These are phyloP conservation scores for Trichoderma endophyticum DNA, from an alignment of 2,329 filamentous ascomycete genomes.

Conservation along the genomic window DNA sequence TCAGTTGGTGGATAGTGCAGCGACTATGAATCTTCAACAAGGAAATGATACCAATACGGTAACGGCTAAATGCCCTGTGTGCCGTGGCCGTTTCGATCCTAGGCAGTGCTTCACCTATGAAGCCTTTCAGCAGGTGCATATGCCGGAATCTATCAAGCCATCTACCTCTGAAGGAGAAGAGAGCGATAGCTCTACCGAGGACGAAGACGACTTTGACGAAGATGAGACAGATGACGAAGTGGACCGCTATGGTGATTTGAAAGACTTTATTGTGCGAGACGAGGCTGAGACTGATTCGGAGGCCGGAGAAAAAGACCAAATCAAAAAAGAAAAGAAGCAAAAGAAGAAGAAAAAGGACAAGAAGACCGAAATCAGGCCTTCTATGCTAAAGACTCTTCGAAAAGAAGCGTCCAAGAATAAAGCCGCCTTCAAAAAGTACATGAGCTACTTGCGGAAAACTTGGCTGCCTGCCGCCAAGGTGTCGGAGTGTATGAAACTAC, in stretches of 20 bases:
- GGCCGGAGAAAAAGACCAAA: conserved; percentile 24
- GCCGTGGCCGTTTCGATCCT: conserved; percentile 64
- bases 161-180: conserved; percentile 34
- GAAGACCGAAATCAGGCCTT: conserved; percentile 43
- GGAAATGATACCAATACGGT: conserved; percentile 52
- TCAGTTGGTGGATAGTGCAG: conserved; percentile 60
- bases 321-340: conserved; percentile 26
- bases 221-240: conserved; percentile 36
- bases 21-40: conserved; percentile 51
- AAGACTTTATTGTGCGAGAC: conserved; percentile 53
- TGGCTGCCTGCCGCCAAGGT: conserved; percentile 82
- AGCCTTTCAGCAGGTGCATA: conserved; percentile 70
- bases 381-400: conserved; percentile 63
- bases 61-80: conserved; percentile 69
- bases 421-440: conserved; percentile 65
- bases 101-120: conserved; percentile 70
- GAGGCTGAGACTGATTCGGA: conserved; percentile 32
- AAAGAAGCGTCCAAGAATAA: conserved; percentile 62
- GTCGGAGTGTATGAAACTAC: conserved; percentile 69
- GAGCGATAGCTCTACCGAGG: conserved; percentile 31
- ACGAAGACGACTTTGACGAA: conserved; percentile 25
- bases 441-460: conserved; percentile 62
- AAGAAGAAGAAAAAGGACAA: conserved; percentile 42
- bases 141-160: conserved; percentile 48
- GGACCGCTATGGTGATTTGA: conserved; percentile 42